phyloP scores from a whole-genome alignment of 176 grass and related monocot species.

The Microstegium vimineum region DNA sequence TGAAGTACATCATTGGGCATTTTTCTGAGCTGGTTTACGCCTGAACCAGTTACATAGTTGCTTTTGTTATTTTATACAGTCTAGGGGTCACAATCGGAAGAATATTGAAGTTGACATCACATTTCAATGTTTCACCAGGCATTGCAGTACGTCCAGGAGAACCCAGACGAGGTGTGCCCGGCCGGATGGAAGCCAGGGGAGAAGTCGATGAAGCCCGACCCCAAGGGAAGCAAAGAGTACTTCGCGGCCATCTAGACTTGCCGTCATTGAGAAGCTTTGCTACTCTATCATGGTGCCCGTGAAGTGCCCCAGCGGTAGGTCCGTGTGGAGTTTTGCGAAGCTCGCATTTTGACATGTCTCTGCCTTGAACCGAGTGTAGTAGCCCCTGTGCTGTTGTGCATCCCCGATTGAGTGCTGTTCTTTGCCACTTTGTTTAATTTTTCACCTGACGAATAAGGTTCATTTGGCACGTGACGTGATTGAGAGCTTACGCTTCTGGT shows the following conservation, averaged over 20 bases:
- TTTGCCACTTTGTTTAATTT: not conserved
- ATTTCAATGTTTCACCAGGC: constrained; percentile 54
- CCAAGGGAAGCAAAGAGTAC: constrained; percentile 84
- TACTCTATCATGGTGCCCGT: not conserved
- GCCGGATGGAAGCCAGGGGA: constrained; percentile 86
- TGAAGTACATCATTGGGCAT: not conserved
- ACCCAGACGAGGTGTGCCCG: constrained; percentile 94
- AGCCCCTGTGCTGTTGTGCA: not conserved
- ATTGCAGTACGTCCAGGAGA: constrained; percentile 86
- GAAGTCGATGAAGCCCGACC: constrained; percentile 83
- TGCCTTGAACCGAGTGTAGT: constrained; percentile 14
- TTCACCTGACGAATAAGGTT: constrained; percentile 9
- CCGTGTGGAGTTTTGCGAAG: constrained; percentile 17
- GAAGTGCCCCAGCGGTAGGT: not conserved
- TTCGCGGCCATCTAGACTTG: constrained; percentile 59
- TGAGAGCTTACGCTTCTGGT: not conserved
- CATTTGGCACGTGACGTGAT: not conserved
- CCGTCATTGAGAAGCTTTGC: not conserved
- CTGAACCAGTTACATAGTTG: not conserved
- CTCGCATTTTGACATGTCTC: not conserved
- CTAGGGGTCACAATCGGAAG: not conserved
- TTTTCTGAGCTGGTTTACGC: not conserved
- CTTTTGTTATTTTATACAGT: not conserved
- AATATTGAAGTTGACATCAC: not conserved
- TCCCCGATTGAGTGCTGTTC: constrained; percentile 22